phyloP scores from a whole-genome alignment of 805 yeast species.

The Kluyveromyces siamensis region DNA sequence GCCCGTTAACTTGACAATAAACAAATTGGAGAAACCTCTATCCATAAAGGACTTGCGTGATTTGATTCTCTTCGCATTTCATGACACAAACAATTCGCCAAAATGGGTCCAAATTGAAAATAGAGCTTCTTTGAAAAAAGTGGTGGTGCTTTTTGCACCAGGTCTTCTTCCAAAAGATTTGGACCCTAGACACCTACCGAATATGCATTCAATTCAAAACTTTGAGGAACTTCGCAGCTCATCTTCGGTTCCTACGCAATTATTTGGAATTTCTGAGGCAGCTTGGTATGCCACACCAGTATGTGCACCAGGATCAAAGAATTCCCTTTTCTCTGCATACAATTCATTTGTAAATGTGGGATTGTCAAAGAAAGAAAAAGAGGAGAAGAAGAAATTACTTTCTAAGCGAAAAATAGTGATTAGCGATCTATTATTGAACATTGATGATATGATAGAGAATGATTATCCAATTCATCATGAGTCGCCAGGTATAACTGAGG shows the following conservation, averaged over 20 bases:
- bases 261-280: neutral
- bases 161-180: slow-evolving; percentile 48
- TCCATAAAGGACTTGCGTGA: slow-evolving; percentile 38
- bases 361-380: slow-evolving; percentile 47
- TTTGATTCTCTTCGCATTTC: slow-evolving; percentile 34
- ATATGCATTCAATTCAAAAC: slow-evolving; percentile 10
- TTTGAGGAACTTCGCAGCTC: slow-evolving; percentile 3
- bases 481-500: slow-evolving; percentile 11
- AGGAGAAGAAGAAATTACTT: slow-evolving; percentile 26
- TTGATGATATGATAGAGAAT: slow-evolving; percentile 39
- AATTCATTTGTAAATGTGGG: slow-evolving; percentile 50
- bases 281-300: slow-evolving; percentile 35
- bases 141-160: slow-evolving; percentile 53
- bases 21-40: slow-evolving; percentile 24
- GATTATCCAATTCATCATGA: slow-evolving; percentile 55
- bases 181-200: slow-evolving; percentile 20
- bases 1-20: slow-evolving; percentile 28
- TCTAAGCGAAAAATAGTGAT: slow-evolving; percentile 32
- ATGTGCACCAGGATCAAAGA: slow-evolving; percentile 58
- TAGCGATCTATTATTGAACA: slow-evolving; percentile 43
- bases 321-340: slow-evolving; percentile 43
- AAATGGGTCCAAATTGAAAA: slow-evolving; percentile 43
- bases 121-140: slow-evolving; percentile 38
- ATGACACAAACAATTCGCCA: slow-evolving; percentile 36
- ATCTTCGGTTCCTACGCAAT: slow-evolving; percentile 1